Evolutionary conservation across 306 rosid species (phyloP), one percentile per base, ranked within the genome.

Genomic region (Dryas alaskensis): DNA sequence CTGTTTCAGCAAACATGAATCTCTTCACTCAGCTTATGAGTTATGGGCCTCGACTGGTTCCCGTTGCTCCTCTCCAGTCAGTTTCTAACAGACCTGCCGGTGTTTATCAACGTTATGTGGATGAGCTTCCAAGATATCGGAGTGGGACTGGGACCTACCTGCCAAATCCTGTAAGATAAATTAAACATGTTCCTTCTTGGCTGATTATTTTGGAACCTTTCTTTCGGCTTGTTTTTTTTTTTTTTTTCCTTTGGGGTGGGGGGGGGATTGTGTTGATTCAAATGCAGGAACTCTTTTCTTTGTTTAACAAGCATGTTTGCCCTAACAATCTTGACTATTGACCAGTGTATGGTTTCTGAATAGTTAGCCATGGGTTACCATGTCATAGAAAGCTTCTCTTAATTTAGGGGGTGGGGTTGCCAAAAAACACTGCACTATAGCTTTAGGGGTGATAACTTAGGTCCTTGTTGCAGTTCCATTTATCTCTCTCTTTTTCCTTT

Each of bases 131-230:
- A 8, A 86, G 93, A 79, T 83, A 81, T 84, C 92, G 99, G 67
- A 86, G 92, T 78, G 99, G 99, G 73, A 95, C 99, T 7, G 99
- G 99, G 68, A 92, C 99, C 48, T 95, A 92, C 82, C 84, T 92
- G 78, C 99, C 99, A 52, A 88, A 89, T 88, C 96, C 99, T 66
- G 99, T 95, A 92, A 88, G 99, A 71, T 76, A 79, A 66, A 61
- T n/a, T 39, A 60, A 11, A 59, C 54, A 14, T 57, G 47, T 59
- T 78, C 59, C 65, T 55, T 55, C 42, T 40, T 22, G 6, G 13
- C 54, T 39, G 19, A 73, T 43, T 69, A 48, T 66, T 40, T 42
- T 43, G 43, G 61, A 60, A 60, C 81, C 49, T 74, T 54, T 50
- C 43, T 27, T 65, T 52, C 78, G 52, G 5, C 50, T 16, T 52